These are phyloP conservation scores for Candida pseudocylindracea DNA, from an alignment of 1,139 yeast genomes.

Conservation along the genomic window DNA sequence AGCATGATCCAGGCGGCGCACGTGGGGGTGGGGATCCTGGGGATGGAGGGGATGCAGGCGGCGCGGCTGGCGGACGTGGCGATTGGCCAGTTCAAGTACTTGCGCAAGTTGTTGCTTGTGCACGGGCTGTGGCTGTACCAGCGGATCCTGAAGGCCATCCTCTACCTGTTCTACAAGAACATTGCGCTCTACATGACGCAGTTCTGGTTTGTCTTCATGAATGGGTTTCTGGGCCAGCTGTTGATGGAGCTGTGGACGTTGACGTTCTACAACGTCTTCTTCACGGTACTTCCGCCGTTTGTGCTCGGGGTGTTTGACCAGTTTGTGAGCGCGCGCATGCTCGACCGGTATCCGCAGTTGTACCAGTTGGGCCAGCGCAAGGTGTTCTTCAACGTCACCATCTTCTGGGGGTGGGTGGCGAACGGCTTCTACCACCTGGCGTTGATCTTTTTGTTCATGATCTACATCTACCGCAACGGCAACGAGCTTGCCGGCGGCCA, in stretches of 20 bases:
- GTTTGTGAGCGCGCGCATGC: conserved; percentile 72
- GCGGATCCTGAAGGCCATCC: conserved; percentile 74
- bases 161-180: conserved; percentile 90
- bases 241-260: conserved; percentile 96
- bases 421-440: conserved; percentile 94
- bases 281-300: conserved; percentile 89
- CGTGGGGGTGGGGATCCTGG: conserved; percentile 96
- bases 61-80: conserved; percentile 96
- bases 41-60: conserved; percentile 99
- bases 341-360: conserved; percentile 82
- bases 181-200: conserved; percentile 93
- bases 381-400: conserved; percentile 69
- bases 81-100: conserved; percentile 82
- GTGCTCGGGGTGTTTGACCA: conserved; percentile 95
- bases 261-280: conserved; percentile 87
- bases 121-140: conserved; percentile 98
- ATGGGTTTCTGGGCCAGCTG: conserved; percentile 89
- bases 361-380: conserved; percentile 82
- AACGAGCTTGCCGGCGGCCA: conserved; percentile 45
- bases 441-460: conserved; percentile 31
- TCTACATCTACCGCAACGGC: conserved; percentile 38
- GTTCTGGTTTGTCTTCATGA: conserved; percentile 89
- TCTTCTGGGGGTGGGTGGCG: conserved; percentile 94
- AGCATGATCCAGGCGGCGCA: conserved; percentile 99
- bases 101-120: conserved; percentile 64